Evolutionary conservation across 768 basidiomycete genomes (phyloP), one percentile per base, ranked within the genome.

Genomic region (Obba rivulosa): DNA sequence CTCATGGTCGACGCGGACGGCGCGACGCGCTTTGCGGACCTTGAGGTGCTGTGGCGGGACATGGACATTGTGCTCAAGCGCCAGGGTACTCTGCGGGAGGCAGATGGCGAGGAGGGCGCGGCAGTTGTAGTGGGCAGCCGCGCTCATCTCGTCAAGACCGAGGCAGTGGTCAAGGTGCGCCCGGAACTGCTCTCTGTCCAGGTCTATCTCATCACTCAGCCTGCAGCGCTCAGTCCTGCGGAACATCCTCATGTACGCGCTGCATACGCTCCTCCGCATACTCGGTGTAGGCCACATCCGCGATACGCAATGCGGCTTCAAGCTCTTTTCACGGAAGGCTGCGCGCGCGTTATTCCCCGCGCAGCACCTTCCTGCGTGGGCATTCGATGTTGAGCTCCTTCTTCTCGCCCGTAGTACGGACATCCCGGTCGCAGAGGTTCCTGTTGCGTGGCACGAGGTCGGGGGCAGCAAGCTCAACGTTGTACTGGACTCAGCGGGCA

Each of bases 251-350:
- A 97, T 96, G 94, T 85, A 95, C 60, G 87, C 86, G 3, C 79
- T 97, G 49, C 94, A 97, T 64, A 83, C 89, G 17, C 83, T 93
- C 62, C 77, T 96, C 8, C 82, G 86, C 31, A 79, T 95, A 40
- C 83, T 95, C 24, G 93, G 94, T 41, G 92, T 93, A 3, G 85
- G 85, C 8, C 85, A 91, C 60, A 87, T 95, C 51, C 81, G 89
- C 21, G 93, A 96, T 69, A 97, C 94, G 16, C 94, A 96, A 63
- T 96, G 94, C 62, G 94, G 94, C 25, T 97, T 97, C 81, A 97
- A 97, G 69, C 79, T 97, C 22, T 94, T 95, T 69, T 83, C 92
- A 14, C 88, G 92, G 10, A 59, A 73, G 3, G 85, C 92, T 0
- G 92, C 92, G 8, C 80, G 75, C 44, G 78, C 78, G 50, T 82